phyloP scores from a whole-genome alignment of 2,329 filamentous ascomycete species.

The Cladosporium sp. region DNA sequence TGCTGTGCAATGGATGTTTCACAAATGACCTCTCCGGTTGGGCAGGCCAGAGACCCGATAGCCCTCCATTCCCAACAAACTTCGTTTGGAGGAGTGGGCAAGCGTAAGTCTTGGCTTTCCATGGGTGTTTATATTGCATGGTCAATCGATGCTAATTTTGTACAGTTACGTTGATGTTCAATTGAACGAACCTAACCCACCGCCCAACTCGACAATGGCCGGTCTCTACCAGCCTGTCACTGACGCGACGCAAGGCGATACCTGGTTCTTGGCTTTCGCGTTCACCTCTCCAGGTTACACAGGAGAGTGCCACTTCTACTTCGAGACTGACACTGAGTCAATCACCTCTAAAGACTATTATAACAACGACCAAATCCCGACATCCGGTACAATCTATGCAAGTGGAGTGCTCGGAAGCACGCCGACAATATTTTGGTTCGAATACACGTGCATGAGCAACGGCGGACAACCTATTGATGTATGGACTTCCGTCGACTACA shows the following conservation, averaged over 20 bases:
- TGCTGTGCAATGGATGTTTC: neutral
- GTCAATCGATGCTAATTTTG: neutral
- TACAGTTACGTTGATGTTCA: too few relatives aligned
- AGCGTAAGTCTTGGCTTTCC: neutral
- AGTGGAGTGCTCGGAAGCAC: neutral
- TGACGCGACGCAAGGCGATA: neutral
- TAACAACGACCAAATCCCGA: neutral
- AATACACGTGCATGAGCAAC: neutral
- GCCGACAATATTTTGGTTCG: neutral
- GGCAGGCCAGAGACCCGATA: neutral
- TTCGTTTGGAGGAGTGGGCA: neutral
- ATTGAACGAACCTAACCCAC: too few relatives aligned
- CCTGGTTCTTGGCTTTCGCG: neutral
- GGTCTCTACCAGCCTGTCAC: neutral
- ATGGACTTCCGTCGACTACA: neutral
- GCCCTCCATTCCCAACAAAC: neutral
- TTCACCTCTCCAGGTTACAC: neutral
- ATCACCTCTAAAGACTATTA: neutral
- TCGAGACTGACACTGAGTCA: neutral
- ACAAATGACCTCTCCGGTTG: neutral
- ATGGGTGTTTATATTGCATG: too few relatives aligned
- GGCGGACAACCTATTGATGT: neutral
- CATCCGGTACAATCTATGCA: neutral
- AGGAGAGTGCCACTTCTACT: neutral
- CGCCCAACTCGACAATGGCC: too few relatives aligned